Conservation (phyloP, 495 filamentous ascomycete genomes). For the Podospora pseudocomata region DNA sequence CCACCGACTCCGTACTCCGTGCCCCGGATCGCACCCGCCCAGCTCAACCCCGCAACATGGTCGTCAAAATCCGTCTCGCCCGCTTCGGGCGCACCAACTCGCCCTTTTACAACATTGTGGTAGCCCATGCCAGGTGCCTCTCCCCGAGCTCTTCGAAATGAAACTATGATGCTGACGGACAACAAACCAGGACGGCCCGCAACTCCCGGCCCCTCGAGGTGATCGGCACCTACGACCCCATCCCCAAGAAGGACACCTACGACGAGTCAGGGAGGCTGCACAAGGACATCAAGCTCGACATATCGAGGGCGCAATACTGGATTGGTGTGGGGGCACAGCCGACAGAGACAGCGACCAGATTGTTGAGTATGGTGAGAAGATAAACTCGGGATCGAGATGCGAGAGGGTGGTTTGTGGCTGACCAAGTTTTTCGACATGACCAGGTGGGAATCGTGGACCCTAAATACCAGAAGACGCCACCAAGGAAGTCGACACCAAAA, state of each 20-base stretch:
- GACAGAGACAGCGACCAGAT: slow-evolving; percentile 79
- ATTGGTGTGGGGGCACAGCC: slow-evolving; percentile 94
- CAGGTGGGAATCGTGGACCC: slow-evolving; percentile 52
- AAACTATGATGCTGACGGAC: not conserved
- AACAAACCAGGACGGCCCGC: slow-evolving; percentile 60
- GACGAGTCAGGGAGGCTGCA: slow-evolving; percentile 63
- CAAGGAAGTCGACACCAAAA: not conserved
- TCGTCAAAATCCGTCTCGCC: slow-evolving; percentile 85
- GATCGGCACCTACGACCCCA: slow-evolving; percentile 88
- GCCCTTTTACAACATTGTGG: slow-evolving; percentile 96
- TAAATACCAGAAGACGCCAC: slow-evolving; percentile 26
- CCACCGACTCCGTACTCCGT: too few relatives aligned
- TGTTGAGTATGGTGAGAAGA: slow-evolving; percentile 70
- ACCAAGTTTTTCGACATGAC: not conserved
- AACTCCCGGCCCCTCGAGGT: slow-evolving; percentile 89
- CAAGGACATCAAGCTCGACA: slow-evolving; percentile 90
- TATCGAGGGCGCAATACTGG: slow-evolving; percentile 83
- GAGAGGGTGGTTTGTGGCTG: slow-evolving; percentile 26
- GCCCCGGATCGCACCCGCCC: slow-evolving; percentile 38
- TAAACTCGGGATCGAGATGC: not conserved
- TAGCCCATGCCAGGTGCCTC: slow-evolving; percentile 85
- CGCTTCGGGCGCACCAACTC: slow-evolving; percentile 85
- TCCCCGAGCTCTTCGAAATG: not conserved
- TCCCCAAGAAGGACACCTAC: slow-evolving; percentile 68
- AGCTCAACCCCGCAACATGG: slow-evolving; percentile 62